Conservation (phyloP, 2,329 filamentous ascomycete species). For the Aureobasidium lini region DNA sequence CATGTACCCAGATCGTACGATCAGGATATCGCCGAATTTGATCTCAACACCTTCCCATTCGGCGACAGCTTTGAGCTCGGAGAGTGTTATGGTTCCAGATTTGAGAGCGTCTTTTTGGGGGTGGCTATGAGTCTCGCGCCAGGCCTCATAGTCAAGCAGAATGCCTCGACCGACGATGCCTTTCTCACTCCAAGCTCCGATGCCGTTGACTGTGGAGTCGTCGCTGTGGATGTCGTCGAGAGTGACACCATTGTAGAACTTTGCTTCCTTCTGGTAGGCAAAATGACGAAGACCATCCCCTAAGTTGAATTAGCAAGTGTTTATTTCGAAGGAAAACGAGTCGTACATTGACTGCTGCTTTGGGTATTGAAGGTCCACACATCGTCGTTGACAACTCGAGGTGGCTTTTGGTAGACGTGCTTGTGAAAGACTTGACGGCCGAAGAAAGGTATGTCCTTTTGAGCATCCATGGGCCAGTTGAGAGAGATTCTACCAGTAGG, state of each 20-base stretch:
- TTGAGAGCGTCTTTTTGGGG: conserved; percentile 29
- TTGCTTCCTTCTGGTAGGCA: conserved; percentile 39
- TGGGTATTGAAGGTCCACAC: conserved; percentile 53
- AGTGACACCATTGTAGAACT: conserved; percentile 31
- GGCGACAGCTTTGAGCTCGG: conserved; percentile 38
- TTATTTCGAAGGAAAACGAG: neutral
- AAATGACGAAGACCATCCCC: conserved; percentile 50
- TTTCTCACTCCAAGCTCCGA: conserved; percentile 42
- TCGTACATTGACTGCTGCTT: conserved; percentile 45
- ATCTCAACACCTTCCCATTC: conserved; percentile 42
- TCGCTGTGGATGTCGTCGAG: conserved; percentile 34
- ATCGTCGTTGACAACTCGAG: conserved; percentile 53
- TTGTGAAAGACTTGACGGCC: conserved; percentile 49
- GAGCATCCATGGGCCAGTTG: conserved; percentile 53
- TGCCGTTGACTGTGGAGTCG: conserved; percentile 35
- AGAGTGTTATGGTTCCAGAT: conserved; percentile 28
- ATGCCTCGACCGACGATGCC: conserved; percentile 52
- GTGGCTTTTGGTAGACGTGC: conserved; percentile 44
- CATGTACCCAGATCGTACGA: conserved; percentile 44
- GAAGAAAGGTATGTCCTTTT: conserved; percentile 48
- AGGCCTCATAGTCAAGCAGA: conserved; percentile 46
- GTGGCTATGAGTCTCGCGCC: conserved; percentile 36
- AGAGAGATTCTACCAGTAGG: conserved; percentile 43
- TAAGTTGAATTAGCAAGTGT: neutral
- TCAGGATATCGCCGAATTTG: conserved; percentile 50